Base-by-base conservation (phyloP, 2,329 filamentous ascomycete genomes). In the Aspergillus hiratsukae region DNA sequence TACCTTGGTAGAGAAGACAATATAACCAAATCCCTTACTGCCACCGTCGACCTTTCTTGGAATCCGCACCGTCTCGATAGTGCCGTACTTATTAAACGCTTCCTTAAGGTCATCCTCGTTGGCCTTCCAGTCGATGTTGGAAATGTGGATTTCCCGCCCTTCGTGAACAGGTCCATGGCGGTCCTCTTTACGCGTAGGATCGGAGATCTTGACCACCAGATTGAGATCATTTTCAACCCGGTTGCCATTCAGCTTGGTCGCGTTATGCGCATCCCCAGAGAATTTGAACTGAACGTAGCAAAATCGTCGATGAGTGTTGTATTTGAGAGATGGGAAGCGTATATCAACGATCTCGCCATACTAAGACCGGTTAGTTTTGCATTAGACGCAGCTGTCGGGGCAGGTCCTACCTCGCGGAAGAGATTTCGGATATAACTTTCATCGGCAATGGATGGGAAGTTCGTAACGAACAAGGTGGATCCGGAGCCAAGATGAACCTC, bases 271-370 rank as follows among this genome's bases (percentile, higher is more conserved):
- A 52, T 84, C 83, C n/a, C 81, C 80, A 2, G 82, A 74, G 31
- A 85, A 84, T 49, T 86, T 82, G 70, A 97, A 97, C n/a, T 95
- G 90, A 6, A 97, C 81, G 72, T 99, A 99, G 77, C 92, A 97
- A 76, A 99, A 99, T 25, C 94, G 88, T 31, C 94, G 89, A 64
- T 90, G 87, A 1, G 88, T 87, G 67, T 97, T 93, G 72, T 83
- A 91, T 71, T 95, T 95, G 52, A 99, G 83, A 55, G 91, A 96
- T 1, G 94, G 94, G 76, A 94, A 94, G 23, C 94, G 87, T 52
- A 97, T 82, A 66, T 87, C 90, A 54, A 96, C 80, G 54, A 99
- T 87, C 46, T 93, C 85, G 46, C 94, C 94, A 66, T 87, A 93
- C 56, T 79, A 71, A 48, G 55, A 40, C 48, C 45, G 21, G 51